A percentile compares a stretch with the other conserved stretches of the same genome.
Conservation (phyloP, 2,329 filamentous ascomycete species). For the Colletotrichum sp. region DNA sequence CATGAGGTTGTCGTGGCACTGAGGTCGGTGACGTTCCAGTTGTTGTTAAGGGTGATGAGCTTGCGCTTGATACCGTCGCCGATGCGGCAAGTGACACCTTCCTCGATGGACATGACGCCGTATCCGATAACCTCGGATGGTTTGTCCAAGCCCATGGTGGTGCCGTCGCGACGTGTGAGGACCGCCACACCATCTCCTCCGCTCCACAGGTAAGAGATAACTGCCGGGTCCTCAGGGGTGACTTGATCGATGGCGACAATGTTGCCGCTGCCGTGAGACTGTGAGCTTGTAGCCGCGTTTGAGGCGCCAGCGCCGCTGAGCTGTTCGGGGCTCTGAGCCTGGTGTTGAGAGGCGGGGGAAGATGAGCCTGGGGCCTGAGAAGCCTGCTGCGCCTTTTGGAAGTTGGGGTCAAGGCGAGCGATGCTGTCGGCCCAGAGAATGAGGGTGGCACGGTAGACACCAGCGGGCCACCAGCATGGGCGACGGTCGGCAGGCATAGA, state of each 20-base stretch:
- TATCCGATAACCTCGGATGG: constrained; percentile 44
- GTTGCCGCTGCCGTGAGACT: not conserved
- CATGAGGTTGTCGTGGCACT: not conserved
- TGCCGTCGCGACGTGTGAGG: constrained; percentile 38
- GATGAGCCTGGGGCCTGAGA: not conserved
- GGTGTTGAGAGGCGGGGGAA: constrained; percentile 22
- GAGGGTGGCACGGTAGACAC: constrained; percentile 70
- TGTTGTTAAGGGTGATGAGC: constrained; percentile 39
- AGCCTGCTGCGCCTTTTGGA: constrained; percentile 30
- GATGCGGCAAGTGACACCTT: constrained; percentile 46
- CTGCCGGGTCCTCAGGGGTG: constrained; percentile 39
- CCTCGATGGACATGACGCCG: constrained; percentile 43
- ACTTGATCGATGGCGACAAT: constrained; percentile 44
- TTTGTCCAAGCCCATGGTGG: constrained; percentile 39
- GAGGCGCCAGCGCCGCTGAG: constrained; percentile 5
- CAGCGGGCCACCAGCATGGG: constrained; percentile 75
- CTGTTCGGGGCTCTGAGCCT: constrained; percentile 3
- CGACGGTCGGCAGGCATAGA: constrained; percentile 64
- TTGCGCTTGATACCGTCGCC: constrained; percentile 50
- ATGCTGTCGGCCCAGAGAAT: constrained; percentile 69
- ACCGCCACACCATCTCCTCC: constrained; percentile 36
- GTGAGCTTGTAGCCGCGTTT: not conserved
- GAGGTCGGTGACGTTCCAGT: constrained; percentile 41
- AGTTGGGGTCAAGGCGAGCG: constrained; percentile 36
- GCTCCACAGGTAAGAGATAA: constrained; percentile 44